These are phyloP conservation scores for Cadophora sp. DNA, from an alignment of 2,329 filamentous ascomycete species.

Conservation along the genomic window DNA sequence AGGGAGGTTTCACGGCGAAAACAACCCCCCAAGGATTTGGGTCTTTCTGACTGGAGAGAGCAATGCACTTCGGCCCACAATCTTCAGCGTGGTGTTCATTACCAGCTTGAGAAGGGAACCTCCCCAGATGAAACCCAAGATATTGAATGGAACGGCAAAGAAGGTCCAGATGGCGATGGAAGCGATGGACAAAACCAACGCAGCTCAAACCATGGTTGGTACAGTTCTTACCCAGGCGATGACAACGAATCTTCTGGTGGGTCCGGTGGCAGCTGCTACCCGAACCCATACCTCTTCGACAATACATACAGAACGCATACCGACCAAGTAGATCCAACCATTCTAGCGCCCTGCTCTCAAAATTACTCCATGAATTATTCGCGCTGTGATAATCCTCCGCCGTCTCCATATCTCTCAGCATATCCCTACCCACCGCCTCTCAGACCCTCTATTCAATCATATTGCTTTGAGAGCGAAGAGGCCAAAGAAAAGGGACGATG, in stretches of 20 bases:
- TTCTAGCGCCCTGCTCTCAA: no score
- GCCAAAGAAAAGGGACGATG: constrained; percentile 51
- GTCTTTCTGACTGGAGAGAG: constrained; percentile 26
- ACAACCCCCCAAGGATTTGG: constrained; percentile 17
- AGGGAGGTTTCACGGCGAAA: constrained; percentile 9
- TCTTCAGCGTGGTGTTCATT: constrained; percentile 26
- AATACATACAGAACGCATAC: no score
- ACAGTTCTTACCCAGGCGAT: neutral
- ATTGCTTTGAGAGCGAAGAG: constrained; percentile 43
- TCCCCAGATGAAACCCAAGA: neutral
- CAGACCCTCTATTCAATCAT: constrained; percentile 40
- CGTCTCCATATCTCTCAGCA: constrained; percentile 38
- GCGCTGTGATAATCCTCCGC: constrained; percentile 39
- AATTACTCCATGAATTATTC: neutral
- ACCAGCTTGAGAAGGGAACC: neutral
- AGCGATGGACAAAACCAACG: no score
- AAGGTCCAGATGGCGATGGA: constrained; percentile 4
- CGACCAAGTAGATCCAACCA: no score
- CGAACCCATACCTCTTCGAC: no score
- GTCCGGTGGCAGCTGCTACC: no score
- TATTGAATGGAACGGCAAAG: neutral
- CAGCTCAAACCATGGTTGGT: no score
- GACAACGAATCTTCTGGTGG: neutral
- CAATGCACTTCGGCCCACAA: constrained; percentile 22
- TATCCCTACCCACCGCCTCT: constrained; percentile 42